Evolutionary conservation across 805 yeast genomes (phyloP).

Genomic region (Nakazawaea anatomiae): DNA sequence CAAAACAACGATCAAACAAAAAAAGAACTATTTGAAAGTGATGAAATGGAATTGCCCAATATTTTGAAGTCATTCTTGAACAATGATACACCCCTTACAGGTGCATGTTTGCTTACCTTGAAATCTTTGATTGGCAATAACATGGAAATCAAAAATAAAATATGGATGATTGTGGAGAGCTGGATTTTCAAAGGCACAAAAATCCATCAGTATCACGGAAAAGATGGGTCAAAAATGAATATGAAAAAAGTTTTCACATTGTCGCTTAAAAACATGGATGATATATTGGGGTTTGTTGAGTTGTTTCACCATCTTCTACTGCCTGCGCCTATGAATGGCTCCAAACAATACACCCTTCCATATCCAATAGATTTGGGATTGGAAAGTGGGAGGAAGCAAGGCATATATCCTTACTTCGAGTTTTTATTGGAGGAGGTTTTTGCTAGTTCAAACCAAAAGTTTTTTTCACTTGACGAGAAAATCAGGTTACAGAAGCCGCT

Average conservation of each 20-base stretch:
- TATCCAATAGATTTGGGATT: constrained; percentile 62
- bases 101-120: constrained; percentile 52
- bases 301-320: constrained; percentile 36
- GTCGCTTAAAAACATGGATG: constrained; percentile 46
- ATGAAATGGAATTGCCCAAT: constrained; percentile 22
- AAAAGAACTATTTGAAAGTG: constrained; percentile 25
- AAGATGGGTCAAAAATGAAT: constrained; percentile 13
- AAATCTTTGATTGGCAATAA: constrained; percentile 48
- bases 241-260: constrained; percentile 38
- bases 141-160: constrained; percentile 32
- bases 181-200: constrained; percentile 49
- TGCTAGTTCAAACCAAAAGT: constrained; percentile 39
- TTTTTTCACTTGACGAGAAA: constrained; percentile 28
- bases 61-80: constrained; percentile 22
- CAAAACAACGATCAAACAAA: constrained; percentile 29
- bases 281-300: constrained; percentile 54
- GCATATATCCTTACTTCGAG: constrained; percentile 78
- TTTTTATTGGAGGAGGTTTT: constrained; percentile 65
- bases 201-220: constrained; percentile 15
- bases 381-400: constrained; percentile 51
- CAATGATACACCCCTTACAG: constrained; percentile 26
- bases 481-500: constrained; percentile 47
- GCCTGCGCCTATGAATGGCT: constrained; percentile 24
- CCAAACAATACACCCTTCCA: constrained; percentile 35
- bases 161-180: constrained; percentile 68